These are phyloP conservation scores for Elsinoe fawcettii DNA, from an alignment of 2,329 filamentous ascomycete species.

Conservation along the genomic window DNA sequence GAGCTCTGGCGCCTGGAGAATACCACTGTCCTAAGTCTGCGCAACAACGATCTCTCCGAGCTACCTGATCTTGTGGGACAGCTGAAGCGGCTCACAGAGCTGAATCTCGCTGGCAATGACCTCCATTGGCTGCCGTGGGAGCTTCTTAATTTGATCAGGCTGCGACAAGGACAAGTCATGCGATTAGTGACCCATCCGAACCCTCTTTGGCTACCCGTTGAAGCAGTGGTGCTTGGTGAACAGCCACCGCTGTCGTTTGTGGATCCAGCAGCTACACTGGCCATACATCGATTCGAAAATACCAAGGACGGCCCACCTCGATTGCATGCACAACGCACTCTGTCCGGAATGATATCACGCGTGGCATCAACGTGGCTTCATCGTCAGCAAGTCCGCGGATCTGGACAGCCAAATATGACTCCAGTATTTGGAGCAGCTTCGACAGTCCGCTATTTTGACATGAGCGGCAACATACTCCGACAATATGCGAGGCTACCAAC, in stretches of 20 bases:
- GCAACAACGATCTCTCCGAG: conserved; percentile 54
- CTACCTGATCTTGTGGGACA: conserved; percentile 54
- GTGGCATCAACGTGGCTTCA: background rate
- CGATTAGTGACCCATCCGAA: conserved; percentile 56
- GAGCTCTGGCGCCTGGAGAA: conserved; percentile 55
- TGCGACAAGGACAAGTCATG: conserved; percentile 37
- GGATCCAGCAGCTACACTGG: background rate
- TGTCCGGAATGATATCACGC: background rate
- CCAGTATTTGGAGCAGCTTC: conserved; percentile 28
- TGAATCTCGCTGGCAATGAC: conserved; percentile 60
- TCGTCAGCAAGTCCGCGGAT: background rate
- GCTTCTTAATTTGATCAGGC: conserved; percentile 48
- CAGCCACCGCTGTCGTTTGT: background rate
- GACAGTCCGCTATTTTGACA: conserved; percentile 20
- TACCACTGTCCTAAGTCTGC: conserved; percentile 58
- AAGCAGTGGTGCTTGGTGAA: background rate
- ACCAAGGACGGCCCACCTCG: background rate
- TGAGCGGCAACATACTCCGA: conserved; percentile 25
- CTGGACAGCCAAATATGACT: background rate
- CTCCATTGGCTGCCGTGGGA: conserved; percentile 56
- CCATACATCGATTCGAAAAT: background rate
- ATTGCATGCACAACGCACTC: background rate
- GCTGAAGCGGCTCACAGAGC: conserved; percentile 50
- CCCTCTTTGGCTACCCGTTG: conserved; percentile 43
- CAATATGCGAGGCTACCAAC: background rate